A percentile compares a stretch with the other conserved stretches of the same genome.
Conservation (phyloP, 495 filamentous ascomycete genomes). For the Hypoxylon lienhwacheense region DNA sequence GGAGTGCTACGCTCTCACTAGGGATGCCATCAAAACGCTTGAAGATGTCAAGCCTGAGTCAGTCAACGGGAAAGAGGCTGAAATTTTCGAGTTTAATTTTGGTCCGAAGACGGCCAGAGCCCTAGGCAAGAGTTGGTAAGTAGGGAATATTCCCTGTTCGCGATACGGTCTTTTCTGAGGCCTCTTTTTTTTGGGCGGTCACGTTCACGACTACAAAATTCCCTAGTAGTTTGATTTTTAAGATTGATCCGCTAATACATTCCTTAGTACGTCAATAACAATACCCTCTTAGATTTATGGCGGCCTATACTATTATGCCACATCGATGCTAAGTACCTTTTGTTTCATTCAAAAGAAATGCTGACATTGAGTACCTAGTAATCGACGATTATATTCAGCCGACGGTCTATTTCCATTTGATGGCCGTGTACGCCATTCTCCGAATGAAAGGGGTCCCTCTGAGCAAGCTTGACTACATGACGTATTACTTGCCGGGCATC, state of each 20-base stretch:
- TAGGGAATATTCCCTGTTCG: no score
- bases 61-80: conserved; percentile 41
- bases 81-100: conserved; percentile 39
- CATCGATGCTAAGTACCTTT: no score
- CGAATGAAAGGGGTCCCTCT: conserved; percentile 58
- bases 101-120: conserved; percentile 4
- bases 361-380: no score
- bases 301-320: no score
- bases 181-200: neutral
- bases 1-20: conserved; percentile 24
- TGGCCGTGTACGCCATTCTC: conserved; percentile 58
- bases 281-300: conserved; percentile 13
- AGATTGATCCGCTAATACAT: neutral
- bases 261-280: conserved; percentile 4
- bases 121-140: conserved; percentile 24
- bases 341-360: no score
- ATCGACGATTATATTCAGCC: conserved; percentile 47
- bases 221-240: neutral
- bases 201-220: conserved; percentile 4
- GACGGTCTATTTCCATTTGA: conserved; percentile 63
- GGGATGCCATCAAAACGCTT: conserved; percentile 34
- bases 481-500: neutral
- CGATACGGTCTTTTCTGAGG: neutral
- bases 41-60: conserved; percentile 42
- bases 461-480: conserved; percentile 58